These are phyloP conservation scores for Fusarium staphyleae DNA, from an alignment of 2,329 filamentous ascomycete genomes.

Conservation along the genomic window DNA sequence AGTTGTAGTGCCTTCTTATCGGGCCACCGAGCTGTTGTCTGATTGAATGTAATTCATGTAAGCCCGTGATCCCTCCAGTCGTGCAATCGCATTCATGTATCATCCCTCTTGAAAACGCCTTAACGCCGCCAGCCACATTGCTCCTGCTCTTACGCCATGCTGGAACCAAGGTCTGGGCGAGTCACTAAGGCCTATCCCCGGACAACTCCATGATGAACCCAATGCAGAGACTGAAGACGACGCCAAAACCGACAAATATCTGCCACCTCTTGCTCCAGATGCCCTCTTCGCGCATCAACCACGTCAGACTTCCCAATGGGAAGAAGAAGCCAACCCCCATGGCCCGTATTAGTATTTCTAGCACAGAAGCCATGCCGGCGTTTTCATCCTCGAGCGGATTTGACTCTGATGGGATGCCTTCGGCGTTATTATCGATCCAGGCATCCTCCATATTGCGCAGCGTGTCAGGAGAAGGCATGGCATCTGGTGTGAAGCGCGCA, in stretches of 20 bases:
- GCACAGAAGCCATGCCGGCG: constrained; percentile 59
- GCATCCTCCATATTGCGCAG: constrained; percentile 83
- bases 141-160: not conserved
- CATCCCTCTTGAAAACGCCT: constrained; percentile 9
- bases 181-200: constrained; percentile 42
- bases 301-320: constrained; percentile 84
- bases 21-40: constrained; percentile 16
- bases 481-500: constrained; percentile 83
- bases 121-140: constrained; percentile 8
- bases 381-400: constrained; percentile 55
- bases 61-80: constrained; percentile 17
- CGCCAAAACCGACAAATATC: constrained; percentile 85
- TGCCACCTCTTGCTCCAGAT: constrained; percentile 86
- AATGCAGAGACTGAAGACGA: constrained; percentile 79
- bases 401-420: constrained; percentile 49
- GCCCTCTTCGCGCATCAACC: constrained; percentile 85
- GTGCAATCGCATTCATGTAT: constrained; percentile 1
- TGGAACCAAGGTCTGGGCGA: not conserved
- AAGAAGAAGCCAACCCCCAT: constrained; percentile 95
- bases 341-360: constrained; percentile 88
- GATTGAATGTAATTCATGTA: constrained; percentile 33
- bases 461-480: constrained; percentile 80
- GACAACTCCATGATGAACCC: constrained; percentile 67
- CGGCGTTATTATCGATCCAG: constrained; percentile 80
- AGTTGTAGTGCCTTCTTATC: constrained; percentile 23